Evolutionary conservation across 805 yeast species (phyloP).

Genomic region (Maudiozyma barnettii): DNA sequence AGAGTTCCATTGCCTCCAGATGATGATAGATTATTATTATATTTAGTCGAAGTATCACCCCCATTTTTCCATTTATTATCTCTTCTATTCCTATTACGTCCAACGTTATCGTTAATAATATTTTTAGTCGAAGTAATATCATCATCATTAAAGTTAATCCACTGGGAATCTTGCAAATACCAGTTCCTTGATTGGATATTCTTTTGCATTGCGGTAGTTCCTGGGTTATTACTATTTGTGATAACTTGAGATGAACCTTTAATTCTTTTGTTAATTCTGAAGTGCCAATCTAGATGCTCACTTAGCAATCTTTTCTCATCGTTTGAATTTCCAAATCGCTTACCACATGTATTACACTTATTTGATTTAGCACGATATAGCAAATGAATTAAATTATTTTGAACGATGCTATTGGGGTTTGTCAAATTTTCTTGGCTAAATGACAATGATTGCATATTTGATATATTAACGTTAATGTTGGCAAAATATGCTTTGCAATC

Average conservation of each 20-base stretch:
- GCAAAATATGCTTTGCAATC: constrained; percentile 27
- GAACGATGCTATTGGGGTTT: constrained; percentile 19
- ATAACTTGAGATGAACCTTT: constrained; percentile 31
- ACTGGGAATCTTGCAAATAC: constrained; percentile 64
- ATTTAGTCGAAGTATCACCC: background rate
- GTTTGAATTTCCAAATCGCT: constrained; percentile 57
- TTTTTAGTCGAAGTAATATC: constrained; percentile 39
- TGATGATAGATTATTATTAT: too few species aligned
- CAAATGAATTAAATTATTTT: constrained; percentile 24
- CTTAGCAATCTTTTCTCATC: constrained; percentile 46
- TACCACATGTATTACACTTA: constrained; percentile 86
- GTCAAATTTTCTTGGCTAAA: constrained; percentile 29
- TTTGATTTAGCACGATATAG: constrained; percentile 42
- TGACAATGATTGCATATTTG: constrained; percentile 23
- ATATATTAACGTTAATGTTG: constrained; percentile 21
- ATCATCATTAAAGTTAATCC: constrained; percentile 66
- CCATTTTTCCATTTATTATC: background rate
- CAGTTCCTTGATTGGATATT: constrained; percentile 68
- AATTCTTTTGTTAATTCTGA: constrained; percentile 75
- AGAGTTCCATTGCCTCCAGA: background rate
- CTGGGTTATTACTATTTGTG: constrained; percentile 7
- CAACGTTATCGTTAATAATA: constrained; percentile 7
- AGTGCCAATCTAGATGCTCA: constrained; percentile 91
- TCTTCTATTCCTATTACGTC: constrained; percentile 4
- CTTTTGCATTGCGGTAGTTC: constrained; percentile 13